Evolutionary conservation across 306 rosid genomes (phyloP).

Genomic region (Gynostemma pentaphyllum): DNA sequence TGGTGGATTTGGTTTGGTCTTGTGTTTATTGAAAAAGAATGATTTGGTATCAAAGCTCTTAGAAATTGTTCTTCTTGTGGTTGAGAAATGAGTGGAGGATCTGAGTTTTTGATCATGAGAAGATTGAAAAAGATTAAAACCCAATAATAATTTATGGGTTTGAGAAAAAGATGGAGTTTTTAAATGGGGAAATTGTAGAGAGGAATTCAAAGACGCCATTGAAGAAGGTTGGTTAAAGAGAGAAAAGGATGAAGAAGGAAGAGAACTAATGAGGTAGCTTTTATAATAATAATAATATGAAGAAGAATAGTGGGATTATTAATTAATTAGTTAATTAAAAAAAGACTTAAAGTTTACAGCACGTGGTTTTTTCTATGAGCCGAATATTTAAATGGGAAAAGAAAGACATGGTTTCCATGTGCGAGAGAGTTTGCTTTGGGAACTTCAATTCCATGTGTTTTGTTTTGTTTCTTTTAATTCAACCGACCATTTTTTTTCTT

Average conservation of each 20-base stretch:
- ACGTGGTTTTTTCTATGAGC: not conserved
- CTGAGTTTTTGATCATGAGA: constrained; percentile 15
- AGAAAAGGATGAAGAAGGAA: not conserved
- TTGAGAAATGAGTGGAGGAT: constrained; percentile 10
- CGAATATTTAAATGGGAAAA: not conserved
- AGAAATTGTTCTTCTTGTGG: constrained; percentile 21
- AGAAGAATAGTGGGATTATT: too few relatives aligned
- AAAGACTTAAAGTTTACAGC: not conserved
- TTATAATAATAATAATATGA: too few relatives aligned
- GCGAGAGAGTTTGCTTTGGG: not conserved
- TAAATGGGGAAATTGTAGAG: constrained; percentile 19
- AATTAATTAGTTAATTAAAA: not conserved
- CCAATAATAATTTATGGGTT: constrained; percentile 25
- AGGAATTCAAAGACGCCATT: constrained; percentile 53
- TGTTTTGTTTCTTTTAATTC: too few relatives aligned
- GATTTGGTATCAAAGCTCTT: constrained; percentile 27
- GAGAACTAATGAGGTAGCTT: not conserved
- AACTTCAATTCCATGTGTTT: not conserved
- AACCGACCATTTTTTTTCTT: too few relatives aligned
- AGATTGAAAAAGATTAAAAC: constrained; percentile 25
- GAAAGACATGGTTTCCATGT: not conserved
- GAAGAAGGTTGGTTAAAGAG: constrained; percentile 1
- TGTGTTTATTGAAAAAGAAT: constrained; percentile 37
- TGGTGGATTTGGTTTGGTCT: constrained; percentile 22
- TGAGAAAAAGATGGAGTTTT: constrained; percentile 17